Percentiles rank a stretch among this genome's conserved stretches.
phyloP scores from a whole-genome alignment of 2,329 filamentous ascomycete genomes.

The Colletotrichum phormii region DNA sequence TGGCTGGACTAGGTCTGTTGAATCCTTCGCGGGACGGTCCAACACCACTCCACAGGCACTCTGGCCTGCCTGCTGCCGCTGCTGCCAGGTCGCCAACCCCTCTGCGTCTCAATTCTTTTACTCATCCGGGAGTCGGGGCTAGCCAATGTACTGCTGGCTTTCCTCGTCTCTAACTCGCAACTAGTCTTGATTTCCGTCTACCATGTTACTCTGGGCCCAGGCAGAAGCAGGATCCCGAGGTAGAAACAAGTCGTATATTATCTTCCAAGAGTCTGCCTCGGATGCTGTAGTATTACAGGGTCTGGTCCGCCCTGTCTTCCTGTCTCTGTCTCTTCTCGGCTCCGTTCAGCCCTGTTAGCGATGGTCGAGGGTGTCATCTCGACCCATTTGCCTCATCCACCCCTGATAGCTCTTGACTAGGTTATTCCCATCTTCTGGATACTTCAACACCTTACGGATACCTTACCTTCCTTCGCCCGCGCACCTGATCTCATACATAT shows the following conservation, averaged over 20 bases:
- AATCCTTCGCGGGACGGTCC: slow-evolving; percentile 27
- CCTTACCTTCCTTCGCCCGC: slow-evolving; percentile 7
- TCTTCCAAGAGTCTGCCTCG: slow-evolving; percentile 7
- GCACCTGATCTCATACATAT: not conserved
- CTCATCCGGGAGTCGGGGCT: not conserved
- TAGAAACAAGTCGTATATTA: not conserved
- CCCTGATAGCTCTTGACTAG: slow-evolving; percentile 1
- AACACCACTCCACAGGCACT: slow-evolving; percentile 9
- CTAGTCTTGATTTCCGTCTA: not conserved
- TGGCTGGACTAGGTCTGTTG: slow-evolving; percentile 9
- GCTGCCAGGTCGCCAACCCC: not conserved
- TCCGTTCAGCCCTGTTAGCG: slow-evolving; percentile 4
- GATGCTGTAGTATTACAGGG: not conserved
- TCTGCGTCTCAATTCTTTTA: not conserved
- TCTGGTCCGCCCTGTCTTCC: not conserved
- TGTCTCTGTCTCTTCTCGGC: not conserved
- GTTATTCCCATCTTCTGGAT: slow-evolving; percentile 9
- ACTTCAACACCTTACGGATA: not conserved
- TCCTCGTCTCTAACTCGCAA: not conserved
- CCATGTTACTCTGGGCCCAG: slow-evolving; percentile 1
- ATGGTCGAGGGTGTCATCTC: slow-evolving; percentile 11
- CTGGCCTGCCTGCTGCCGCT: not conserved
- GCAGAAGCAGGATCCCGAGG: not conserved
- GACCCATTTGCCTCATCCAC: slow-evolving; percentile 10
- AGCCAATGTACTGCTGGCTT: not conserved